These are phyloP conservation scores for Fusarium haematococcum DNA, from an alignment of 2,329 filamentous ascomycete genomes.

Conservation along the genomic window DNA sequence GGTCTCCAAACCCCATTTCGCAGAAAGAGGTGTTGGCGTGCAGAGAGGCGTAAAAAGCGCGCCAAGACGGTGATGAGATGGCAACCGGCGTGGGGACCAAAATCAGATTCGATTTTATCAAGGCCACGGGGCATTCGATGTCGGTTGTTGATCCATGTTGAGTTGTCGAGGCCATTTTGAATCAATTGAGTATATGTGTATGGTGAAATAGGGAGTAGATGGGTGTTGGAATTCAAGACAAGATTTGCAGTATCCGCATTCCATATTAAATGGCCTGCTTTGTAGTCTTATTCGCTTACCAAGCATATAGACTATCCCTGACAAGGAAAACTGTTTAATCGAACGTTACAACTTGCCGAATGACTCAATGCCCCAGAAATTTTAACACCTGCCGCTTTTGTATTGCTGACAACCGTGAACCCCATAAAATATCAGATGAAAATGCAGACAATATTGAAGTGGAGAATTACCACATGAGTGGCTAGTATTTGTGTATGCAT, in stretches of 20 bases:
- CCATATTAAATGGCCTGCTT: background rate
- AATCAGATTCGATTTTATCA: constrained; percentile 13
- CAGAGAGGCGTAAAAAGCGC: background rate
- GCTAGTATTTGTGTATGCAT: background rate
- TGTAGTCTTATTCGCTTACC: background rate
- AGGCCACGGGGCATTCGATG: constrained; percentile 1
- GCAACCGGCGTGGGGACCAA: constrained; percentile 31
- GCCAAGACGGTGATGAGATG: constrained; percentile 10
- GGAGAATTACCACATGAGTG: background rate
- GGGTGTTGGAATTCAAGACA: background rate
- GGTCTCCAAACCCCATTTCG: background rate
- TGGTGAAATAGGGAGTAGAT: background rate
- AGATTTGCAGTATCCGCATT: background rate
- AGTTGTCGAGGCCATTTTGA: background rate
- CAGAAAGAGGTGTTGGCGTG: background rate
- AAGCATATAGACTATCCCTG: background rate
- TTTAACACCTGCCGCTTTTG: background rate
- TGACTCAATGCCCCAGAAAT: background rate
- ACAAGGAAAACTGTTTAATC: background rate
- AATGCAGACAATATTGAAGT: background rate
- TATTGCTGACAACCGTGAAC: background rate
- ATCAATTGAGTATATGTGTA: background rate
- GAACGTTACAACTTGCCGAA: background rate
- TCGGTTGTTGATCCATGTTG: background rate
- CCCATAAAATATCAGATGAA: background rate